phyloP scores from a whole-genome alignment of 2,329 filamentous ascomycete species.

The Fusarium sp. region DNA sequence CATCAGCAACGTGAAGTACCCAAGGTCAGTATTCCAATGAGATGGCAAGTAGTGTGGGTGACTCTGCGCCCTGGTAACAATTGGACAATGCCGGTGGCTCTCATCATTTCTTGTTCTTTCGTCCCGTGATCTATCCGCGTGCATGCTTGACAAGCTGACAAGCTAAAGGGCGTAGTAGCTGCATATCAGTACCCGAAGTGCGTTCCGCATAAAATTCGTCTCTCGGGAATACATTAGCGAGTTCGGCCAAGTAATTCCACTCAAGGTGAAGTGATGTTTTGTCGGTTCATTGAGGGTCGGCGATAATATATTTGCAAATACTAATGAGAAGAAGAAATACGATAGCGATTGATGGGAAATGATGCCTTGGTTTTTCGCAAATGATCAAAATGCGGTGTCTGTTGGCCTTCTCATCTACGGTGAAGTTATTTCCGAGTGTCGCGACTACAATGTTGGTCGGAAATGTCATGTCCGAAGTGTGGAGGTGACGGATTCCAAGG shows the following conservation, averaged over 20 bases:
- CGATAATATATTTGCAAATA: background rate
- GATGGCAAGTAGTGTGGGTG: too few species aligned
- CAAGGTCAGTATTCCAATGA: background rate
- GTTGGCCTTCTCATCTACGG: background rate
- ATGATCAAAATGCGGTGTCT: background rate
- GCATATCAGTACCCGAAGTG: background rate
- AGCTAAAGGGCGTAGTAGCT: background rate
- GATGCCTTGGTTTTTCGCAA: rapidly evolving
- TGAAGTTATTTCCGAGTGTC: background rate
- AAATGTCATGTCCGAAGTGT: background rate
- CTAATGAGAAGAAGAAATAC: background rate
- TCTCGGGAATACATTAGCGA: background rate
- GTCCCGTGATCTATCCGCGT: background rate
- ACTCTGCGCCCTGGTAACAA: too few species aligned
- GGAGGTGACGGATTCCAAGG: background rate
- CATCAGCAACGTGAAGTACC: background rate
- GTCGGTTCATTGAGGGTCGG: background rate
- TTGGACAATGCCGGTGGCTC: background rate
- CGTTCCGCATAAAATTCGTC: background rate
- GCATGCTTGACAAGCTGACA: background rate
- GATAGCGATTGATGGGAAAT: background rate
- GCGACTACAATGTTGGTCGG: background rate
- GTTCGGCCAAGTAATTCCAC: background rate
- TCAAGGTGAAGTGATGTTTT: background rate
- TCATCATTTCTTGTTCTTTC: background rate